Evolutionary conservation across 192 early-diverging fungal genomes (phyloP).

Genomic region (Backusella parvicylindrica): DNA sequence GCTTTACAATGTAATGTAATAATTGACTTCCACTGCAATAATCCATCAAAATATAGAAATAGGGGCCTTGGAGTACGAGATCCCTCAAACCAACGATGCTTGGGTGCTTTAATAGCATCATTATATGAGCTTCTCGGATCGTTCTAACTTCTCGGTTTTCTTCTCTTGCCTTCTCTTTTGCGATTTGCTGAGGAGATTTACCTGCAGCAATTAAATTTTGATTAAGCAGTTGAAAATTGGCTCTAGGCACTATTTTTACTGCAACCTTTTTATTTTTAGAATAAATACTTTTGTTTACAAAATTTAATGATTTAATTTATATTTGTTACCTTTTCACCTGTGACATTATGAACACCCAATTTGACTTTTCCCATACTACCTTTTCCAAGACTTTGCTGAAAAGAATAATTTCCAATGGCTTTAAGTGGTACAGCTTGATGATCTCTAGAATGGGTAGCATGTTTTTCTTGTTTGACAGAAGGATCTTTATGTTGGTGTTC

Average conservation of each 20-base stretch:
- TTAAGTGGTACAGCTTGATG: constrained; percentile 10
- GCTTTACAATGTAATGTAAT: constrained; percentile 79
- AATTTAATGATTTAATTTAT: neutral
- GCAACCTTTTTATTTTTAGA: constrained; percentile 41
- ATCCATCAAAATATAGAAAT: constrained; percentile 78
- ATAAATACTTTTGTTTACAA: neutral
- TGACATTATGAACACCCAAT: constrained; percentile 76
- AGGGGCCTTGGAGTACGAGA: constrained; percentile 58
- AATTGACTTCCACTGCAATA: constrained; percentile 79
- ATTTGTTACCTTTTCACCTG: constrained; percentile 69
- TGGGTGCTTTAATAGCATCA: constrained; percentile 80
- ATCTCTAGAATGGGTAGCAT: neutral
- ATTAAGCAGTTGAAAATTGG: constrained; percentile 11
- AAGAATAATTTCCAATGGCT: constrained; percentile 65
- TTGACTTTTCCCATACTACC: constrained; percentile 98
- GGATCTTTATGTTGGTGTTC: neutral
- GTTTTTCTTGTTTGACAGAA: neutral
- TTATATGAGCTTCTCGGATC: constrained; percentile 66
- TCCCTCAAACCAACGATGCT: constrained; percentile 78
- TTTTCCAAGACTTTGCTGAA: constrained; percentile 88
- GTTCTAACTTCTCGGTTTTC: constrained; percentile 61
- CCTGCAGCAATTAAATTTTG: neutral
- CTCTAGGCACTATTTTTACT: constrained; percentile 57
- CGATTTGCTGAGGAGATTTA: constrained; percentile 23
- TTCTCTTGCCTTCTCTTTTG: constrained; percentile 31